These are phyloP conservation scores for Mariannaea sp. DNA, from an alignment of 2,329 filamentous ascomycete genomes.

Conservation along the genomic window DNA sequence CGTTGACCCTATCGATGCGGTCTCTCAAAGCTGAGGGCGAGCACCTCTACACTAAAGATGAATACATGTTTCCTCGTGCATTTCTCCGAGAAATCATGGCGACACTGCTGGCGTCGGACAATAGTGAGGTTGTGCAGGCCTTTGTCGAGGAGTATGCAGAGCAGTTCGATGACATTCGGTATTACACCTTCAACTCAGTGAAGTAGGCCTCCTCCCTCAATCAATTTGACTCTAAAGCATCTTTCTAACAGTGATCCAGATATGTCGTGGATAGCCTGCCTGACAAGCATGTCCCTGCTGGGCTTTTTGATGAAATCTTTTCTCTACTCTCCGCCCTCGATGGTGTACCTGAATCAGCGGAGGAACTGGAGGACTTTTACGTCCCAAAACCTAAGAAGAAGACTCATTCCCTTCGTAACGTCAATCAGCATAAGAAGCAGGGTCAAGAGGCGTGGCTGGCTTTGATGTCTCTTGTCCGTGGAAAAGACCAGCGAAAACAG, in stretches of 20 bases:
- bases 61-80: conserved; percentile 70
- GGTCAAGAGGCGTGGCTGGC: conserved; percentile 88
- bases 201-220: conserved; percentile 63
- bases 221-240: neutral
- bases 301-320: conserved; percentile 61
- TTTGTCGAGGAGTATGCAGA: conserved; percentile 81
- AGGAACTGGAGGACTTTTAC: conserved; percentile 73
- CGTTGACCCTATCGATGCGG: conserved; percentile 80
- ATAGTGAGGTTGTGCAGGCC: conserved; percentile 66
- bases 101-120: conserved; percentile 61
- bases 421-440: conserved; percentile 74
- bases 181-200: conserved; percentile 77
- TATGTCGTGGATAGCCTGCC: conserved; percentile 34
- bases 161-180: conserved; percentile 82
- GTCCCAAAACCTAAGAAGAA: conserved; percentile 67
- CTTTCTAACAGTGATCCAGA: conserved; percentile 27
- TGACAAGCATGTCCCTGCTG: conserved; percentile 25
- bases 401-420: conserved; percentile 67
- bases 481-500: conserved; percentile 76
- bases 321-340: conserved; percentile 70
- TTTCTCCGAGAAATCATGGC: conserved; percentile 70
- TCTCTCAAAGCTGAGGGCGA: conserved; percentile 79
- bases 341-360: conserved; percentile 68
- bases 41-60: conserved; percentile 62
- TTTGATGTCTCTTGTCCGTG: conserved; percentile 69